Percentiles rank a stretch among this genome's conserved stretches.
These are phyloP conservation scores for Erythrophleum ivorense DNA, from an alignment of 331 rosid species.

Conservation along the genomic window DNA sequence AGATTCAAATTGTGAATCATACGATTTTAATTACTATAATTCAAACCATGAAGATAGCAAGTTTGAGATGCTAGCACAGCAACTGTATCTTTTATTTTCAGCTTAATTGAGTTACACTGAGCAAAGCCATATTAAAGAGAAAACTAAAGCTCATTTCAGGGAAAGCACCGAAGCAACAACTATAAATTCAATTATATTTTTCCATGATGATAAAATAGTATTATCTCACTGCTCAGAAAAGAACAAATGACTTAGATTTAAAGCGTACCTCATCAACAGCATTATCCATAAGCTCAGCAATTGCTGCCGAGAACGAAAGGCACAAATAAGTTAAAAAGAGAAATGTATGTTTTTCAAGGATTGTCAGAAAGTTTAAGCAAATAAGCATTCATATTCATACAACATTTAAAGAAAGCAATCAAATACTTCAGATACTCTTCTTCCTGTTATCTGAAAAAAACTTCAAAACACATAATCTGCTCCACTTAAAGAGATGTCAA, in stretches of 20 bases:
- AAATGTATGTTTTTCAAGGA: neutral
- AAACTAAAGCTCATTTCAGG: neutral
- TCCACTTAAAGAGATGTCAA: neutral
- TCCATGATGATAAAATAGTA: conserved; percentile 8
- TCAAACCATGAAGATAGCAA: neutral
- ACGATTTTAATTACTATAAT: no score
- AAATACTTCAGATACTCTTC: conserved; percentile 26
- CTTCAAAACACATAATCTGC: conserved; percentile 19
- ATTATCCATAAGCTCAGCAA: conserved; percentile 98
- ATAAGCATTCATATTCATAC: conserved; percentile 8
- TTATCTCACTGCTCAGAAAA: conserved; percentile 30
- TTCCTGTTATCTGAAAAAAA: conserved; percentile 20
- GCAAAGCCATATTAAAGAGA: neutral
- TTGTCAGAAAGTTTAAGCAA: conserved; percentile 20
- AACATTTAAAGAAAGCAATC: conserved; percentile 21
- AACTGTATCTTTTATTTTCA: neutral
- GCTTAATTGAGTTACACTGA: neutral
- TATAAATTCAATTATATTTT: conserved; percentile 24
- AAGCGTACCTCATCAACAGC: conserved; percentile 89
- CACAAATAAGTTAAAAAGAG: conserved; percentile 13
- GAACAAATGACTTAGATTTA: conserved; percentile 11
- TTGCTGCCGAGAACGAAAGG: conserved; percentile 65
- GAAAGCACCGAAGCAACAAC: conserved; percentile 23
- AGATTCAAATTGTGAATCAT: no score
- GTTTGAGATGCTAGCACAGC: neutral